A percentile compares a stretch with the other conserved stretches of the same genome.
phyloP scores from a whole-genome alignment of 2,329 filamentous ascomycete species.

The Alternaria arbusti region DNA sequence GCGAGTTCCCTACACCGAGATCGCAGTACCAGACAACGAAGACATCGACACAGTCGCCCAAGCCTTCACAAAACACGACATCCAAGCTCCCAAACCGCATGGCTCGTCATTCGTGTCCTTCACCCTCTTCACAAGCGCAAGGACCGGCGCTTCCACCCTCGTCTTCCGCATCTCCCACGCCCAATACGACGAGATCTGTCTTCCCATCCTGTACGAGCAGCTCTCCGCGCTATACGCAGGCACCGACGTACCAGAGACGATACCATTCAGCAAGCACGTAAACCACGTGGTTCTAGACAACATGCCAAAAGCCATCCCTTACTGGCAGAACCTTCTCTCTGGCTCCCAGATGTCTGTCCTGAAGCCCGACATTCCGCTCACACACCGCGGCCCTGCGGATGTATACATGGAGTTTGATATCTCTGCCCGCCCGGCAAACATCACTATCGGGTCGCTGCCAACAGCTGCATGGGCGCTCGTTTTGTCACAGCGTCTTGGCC shows the following conservation, averaged over 20 bases:
- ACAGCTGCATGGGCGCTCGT: constrained; percentile 71
- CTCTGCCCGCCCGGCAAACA: constrained; percentile 56
- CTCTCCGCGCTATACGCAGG: constrained; percentile 62
- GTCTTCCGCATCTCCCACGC: constrained; percentile 70
- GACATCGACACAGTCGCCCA: constrained; percentile 60
- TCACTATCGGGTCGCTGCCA: constrained; percentile 70
- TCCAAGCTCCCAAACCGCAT: constrained; percentile 61
- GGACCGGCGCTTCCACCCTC: constrained; percentile 59
- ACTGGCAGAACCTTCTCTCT: constrained; percentile 66
- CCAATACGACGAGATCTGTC: constrained; percentile 72
- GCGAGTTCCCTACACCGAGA: constrained; percentile 54
- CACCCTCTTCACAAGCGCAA: constrained; percentile 63
- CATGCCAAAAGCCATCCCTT: constrained; percentile 59
- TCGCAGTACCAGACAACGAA: constrained; percentile 51
- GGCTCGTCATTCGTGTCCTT: constrained; percentile 56
- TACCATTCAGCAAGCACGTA: constrained; percentile 58
- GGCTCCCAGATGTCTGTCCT: constrained; percentile 59
- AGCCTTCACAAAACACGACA: constrained; percentile 63
- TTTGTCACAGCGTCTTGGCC: constrained; percentile 61
- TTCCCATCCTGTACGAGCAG: constrained; percentile 67
- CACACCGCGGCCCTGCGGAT: constrained; percentile 34
- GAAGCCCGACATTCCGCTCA: constrained; percentile 39
- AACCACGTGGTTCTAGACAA: constrained; percentile 48
- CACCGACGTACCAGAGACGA: constrained; percentile 26
- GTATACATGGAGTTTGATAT: constrained; percentile 46